phyloP scores from a whole-genome alignment of 2,329 filamentous ascomycete species.

The Arthrobotrys entomopaga region DNA sequence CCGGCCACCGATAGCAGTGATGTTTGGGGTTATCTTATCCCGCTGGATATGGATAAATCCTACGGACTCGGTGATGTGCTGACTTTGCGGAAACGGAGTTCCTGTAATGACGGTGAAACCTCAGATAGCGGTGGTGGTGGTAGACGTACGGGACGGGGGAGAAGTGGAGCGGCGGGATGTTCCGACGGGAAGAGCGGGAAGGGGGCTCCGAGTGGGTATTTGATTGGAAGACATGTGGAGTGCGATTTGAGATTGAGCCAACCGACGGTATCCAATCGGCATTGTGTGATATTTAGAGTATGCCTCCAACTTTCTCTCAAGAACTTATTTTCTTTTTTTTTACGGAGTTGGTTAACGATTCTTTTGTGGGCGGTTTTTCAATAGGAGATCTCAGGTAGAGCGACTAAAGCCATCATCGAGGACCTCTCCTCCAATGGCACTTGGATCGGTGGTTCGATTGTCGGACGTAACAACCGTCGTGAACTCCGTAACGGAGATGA shows the following conservation, averaged over 20 bases:
- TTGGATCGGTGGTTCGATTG: constrained; percentile 89
- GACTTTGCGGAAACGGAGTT: constrained; percentile 78
- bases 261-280: constrained; percentile 59
- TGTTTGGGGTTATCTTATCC: constrained; percentile 95
- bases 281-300: constrained; percentile 60
- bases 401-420: constrained; percentile 78
- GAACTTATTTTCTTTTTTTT: constrained; percentile 61
- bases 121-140: constrained; percentile 63
- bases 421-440: constrained; percentile 97
- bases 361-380: too few species aligned
- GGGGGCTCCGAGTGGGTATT: constrained; percentile 80
- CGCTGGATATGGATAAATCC: constrained; percentile 74
- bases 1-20: constrained; percentile 74
- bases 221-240: constrained; percentile 92
- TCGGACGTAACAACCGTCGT: constrained; percentile 90
- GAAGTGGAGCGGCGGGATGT: constrained; percentile 67
- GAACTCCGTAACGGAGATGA: constrained; percentile 91
- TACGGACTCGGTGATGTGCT: constrained; percentile 68
- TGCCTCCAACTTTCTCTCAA: constrained; percentile 10
- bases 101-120: constrained; percentile 72
- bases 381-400: constrained; percentile 65
- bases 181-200: constrained; percentile 70
- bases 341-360: constrained; percentile 63
- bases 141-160: constrained; percentile 61
- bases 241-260: constrained; percentile 67